Percentiles rank a stretch among this genome's conserved stretches.
phyloP scores from a whole-genome alignment of 2,329 filamentous ascomycete species.

The Sporothrix globosa region DNA sequence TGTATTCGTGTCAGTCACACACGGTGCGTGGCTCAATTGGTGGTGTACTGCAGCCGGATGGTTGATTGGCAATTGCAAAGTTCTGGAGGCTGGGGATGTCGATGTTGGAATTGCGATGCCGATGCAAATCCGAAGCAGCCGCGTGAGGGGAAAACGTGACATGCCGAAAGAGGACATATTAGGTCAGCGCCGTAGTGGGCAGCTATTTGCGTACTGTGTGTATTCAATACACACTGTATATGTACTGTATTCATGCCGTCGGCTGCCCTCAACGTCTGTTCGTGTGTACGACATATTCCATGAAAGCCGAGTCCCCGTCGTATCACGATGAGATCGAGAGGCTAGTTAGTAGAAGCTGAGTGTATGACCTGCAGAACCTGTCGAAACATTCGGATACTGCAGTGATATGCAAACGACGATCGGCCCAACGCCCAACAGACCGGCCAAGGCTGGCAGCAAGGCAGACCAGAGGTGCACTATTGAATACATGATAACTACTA shows the following conservation, averaged over 20 bases:
- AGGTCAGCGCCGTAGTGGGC: background rate
- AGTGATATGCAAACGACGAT: background rate
- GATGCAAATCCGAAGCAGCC: constrained; percentile 37
- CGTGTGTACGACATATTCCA: background rate
- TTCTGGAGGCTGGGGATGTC: background rate
- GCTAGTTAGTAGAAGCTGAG: too few species aligned
- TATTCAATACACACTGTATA: background rate
- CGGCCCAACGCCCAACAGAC: background rate
- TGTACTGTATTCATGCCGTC: background rate
- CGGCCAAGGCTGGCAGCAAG: background rate
- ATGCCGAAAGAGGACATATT: constrained; percentile 15
- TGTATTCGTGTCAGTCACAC: constrained; percentile 1
- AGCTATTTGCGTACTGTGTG: background rate
- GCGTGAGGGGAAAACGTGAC: constrained; percentile 20
- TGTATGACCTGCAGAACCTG: background rate
- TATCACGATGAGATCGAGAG: background rate
- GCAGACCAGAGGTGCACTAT: background rate
- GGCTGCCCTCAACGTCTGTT: background rate
- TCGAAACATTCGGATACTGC: background rate
- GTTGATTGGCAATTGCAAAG: constrained; percentile 11
- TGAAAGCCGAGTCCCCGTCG: background rate
- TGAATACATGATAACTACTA: too few species aligned
- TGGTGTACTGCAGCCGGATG: background rate
- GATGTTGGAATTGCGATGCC: constrained; percentile 33
- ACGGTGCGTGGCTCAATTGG: background rate